A percentile compares a stretch with the other conserved stretches of the same genome.
Conservation (phyloP, 1,139 yeast species). For the Saccharomyces hybrid region DNA sequence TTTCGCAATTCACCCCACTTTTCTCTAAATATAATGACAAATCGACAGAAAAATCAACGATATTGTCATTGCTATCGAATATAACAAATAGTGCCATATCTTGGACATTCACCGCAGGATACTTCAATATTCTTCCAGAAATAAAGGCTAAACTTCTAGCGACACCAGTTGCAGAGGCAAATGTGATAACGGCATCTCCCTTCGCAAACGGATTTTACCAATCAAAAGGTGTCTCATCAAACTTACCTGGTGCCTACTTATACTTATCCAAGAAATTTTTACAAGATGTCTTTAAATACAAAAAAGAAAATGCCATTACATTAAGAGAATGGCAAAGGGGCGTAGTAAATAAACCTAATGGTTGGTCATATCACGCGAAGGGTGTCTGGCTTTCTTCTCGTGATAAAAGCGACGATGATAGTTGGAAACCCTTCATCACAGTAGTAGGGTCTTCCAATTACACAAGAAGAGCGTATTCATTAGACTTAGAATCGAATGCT, state of each 20-base stretch:
- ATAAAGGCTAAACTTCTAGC: conserved; percentile 55
- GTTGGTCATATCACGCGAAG: conserved; percentile 98
- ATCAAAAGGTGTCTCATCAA: conserved; percentile 74
- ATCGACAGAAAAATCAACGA: conserved; percentile 76
- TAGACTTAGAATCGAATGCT: conserved; percentile 85
- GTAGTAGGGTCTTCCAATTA: conserved; percentile 90
- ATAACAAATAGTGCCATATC: conserved; percentile 48
- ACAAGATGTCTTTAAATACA: conserved; percentile 41
- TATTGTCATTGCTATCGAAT: conserved; percentile 53
- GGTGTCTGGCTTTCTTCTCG: conserved; percentile 77
- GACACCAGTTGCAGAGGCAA: conserved; percentile 52
- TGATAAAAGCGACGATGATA: conserved; percentile 37
- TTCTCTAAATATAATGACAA: conserved; percentile 43
- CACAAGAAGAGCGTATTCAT: conserved; percentile 80
- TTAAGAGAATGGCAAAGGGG: conserved; percentile 87
- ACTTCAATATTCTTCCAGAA: conserved; percentile 82
- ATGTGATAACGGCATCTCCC: conserved; percentile 84
- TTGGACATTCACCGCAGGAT: conserved; percentile 96
- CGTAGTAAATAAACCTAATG: conserved; percentile 66
- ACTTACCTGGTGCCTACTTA: conserved; percentile 82
- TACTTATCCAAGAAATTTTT: conserved; percentile 67
- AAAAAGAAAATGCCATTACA: conserved; percentile 44
- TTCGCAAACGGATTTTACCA: conserved; percentile 88
- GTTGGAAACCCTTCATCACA: conserved; percentile 58
- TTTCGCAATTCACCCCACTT: conserved; percentile 85